Evolutionary conservation across 2,329 filamentous ascomycete genomes (phyloP).

Genomic region (Apiospora kogelbergensis): DNA sequence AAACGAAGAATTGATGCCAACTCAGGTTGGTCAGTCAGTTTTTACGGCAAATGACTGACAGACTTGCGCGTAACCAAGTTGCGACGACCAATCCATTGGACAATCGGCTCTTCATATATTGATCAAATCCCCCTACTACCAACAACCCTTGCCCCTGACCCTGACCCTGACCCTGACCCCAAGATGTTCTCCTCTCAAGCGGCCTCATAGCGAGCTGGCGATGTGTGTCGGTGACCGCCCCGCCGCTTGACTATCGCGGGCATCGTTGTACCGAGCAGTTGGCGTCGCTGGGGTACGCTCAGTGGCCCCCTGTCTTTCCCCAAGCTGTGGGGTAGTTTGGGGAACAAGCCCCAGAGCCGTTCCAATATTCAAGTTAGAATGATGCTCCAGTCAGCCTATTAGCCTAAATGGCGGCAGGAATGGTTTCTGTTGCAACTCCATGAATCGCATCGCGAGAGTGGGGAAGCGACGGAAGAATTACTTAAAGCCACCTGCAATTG

Average conservation of each 20-base stretch:
- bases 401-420: not conserved
- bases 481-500: not conserved
- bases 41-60: not conserved
- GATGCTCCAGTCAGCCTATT: not conserved
- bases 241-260: not conserved
- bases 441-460: not conserved
- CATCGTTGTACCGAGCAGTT: not conserved
- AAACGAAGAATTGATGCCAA: not conserved
- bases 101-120: not conserved
- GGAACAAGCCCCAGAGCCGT: not conserved
- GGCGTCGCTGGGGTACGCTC: not conserved
- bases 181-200: not conserved
- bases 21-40: no score
- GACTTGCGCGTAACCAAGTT: not conserved
- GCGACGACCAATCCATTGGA: not conserved
- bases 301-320: not conserved
- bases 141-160: no score
- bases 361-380: not conserved
- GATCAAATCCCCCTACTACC: no score
- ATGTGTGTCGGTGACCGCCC: not conserved
- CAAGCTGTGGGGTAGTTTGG: not conserved
- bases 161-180: no score
- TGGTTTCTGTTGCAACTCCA: not conserved
- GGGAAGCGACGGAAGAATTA: not conserved
- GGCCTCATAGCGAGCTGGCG: not conserved